Evolutionary conservation across 169 alveolate genomes (phyloP), one percentile per base, ranked within the genome.

Genomic region (Babesia sp.): DNA sequence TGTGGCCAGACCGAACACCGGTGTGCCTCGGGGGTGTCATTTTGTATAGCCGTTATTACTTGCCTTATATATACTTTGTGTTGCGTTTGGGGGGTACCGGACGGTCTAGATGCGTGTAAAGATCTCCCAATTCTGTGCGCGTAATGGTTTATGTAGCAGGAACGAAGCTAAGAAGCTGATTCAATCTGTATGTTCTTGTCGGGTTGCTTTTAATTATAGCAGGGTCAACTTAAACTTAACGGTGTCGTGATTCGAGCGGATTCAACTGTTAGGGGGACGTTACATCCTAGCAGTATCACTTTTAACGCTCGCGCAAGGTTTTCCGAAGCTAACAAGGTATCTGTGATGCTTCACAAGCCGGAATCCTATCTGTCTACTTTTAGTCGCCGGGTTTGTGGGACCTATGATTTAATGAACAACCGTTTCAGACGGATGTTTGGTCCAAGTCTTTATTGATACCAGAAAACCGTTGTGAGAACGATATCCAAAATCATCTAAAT

Each of bases 311-410:
- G 77, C n/a, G 76, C 28, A 33, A 20, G 22, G 26, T 39, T 18
- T 24, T 26, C 59, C 0, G 60, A 41, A 16, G 33, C 66, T 12
- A 48, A 45, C 63, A 72, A 72, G 75, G 45, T 81, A 8, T 29
- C 85, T 11, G 69, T 81, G 7, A 26, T 81, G 14, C 36, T 81
- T 33, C 89, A 81, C 69, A 81, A 81, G 50, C 89, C 89, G 14
- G 59, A 48, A n/a, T 81, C 82, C 9, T 81, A 72, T 41, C 34
- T 73, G 12, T 81, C 89, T 28, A 72, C 80, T 3, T 72, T 31
- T 28, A 61, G 48, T 12, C 61, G 36, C 31, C 58, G 68, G 28
- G 85, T 71, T 41, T 42, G 57, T 29, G 26, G n/a, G 6, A 8
- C 42, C 41, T 20, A 0, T 12, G 31, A 7, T 18, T 16, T 18